Evolutionary conservation across 805 yeast species (phyloP).

Genomic region (Tetrapisispora pingtungensis): DNA sequence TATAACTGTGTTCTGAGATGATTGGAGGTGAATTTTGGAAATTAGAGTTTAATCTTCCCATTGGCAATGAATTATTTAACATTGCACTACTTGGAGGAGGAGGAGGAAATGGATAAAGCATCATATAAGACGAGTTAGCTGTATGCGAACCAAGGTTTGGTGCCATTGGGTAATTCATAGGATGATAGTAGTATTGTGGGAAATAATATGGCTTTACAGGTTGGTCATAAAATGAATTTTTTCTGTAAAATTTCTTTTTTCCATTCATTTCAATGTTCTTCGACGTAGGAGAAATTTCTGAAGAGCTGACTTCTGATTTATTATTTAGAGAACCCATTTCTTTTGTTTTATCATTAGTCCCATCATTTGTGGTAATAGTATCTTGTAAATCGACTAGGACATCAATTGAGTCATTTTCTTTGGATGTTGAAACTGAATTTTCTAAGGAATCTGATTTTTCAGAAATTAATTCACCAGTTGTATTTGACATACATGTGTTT

Average conservation of each 20-base stretch:
- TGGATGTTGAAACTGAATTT: neutral
- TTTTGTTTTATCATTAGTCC: conserved; percentile 11
- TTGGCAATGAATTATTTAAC: conserved; percentile 12
- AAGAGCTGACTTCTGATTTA: conserved; percentile 8
- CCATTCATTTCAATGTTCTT: conserved; percentile 11
- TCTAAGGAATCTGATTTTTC: conserved; percentile 1
- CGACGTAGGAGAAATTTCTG: conserved; percentile 19
- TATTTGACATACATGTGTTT: neutral
- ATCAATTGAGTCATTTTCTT: conserved; percentile 1
- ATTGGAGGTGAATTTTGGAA: conserved; percentile 7
- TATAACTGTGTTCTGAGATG: conserved; percentile 9
- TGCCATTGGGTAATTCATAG: conserved; percentile 23
- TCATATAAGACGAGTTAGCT: conserved; percentile 21
- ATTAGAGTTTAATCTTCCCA: conserved; percentile 7
- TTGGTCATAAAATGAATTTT: conserved; percentile 10
- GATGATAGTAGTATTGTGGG: conserved; percentile 25
- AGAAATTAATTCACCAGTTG: conserved; percentile 1
- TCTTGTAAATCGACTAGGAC: neutral
- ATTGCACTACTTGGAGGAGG: conserved; percentile 19
- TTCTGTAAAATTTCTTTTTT: conserved; percentile 9
- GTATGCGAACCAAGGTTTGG: conserved; percentile 14
- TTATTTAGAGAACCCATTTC: neutral
- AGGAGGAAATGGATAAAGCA: conserved; percentile 27
- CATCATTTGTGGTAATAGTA: neutral
- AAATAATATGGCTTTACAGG: conserved; percentile 18